These are phyloP conservation scores for Simmondsia chinensis DNA, from an alignment of 148 eudicot species.

Conservation along the genomic window DNA sequence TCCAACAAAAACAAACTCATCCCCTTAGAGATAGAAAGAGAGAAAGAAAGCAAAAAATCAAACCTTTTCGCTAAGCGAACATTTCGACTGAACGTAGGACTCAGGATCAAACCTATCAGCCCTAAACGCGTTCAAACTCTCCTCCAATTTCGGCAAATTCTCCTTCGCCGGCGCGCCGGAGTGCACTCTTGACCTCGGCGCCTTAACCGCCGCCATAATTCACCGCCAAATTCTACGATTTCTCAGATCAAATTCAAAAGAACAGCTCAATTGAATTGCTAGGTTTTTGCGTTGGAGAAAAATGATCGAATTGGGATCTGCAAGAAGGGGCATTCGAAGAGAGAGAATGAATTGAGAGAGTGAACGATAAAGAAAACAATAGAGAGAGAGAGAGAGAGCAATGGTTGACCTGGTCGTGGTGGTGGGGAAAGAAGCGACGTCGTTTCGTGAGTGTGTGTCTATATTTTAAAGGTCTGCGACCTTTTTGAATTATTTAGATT, in stretches of 20 bases:
- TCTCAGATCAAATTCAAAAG: constrained; percentile 3
- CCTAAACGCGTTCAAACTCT: constrained; percentile 73
- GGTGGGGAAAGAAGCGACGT: too few relatives aligned
- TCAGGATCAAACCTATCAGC: constrained; percentile 79
- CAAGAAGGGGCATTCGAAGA: background rate
- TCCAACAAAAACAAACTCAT: too few relatives aligned
- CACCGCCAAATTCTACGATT: background rate
- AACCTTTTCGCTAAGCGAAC: constrained; percentile 85
- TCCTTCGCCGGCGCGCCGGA: constrained; percentile 45
- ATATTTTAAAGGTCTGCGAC: too few relatives aligned
- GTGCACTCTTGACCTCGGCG: constrained; percentile 52
- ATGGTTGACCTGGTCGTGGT: too few relatives aligned
- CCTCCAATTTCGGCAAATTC: constrained; percentile 64
- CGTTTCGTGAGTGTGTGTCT: too few relatives aligned
- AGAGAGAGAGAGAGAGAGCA: too few relatives aligned
- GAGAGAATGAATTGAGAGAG: too few relatives aligned
- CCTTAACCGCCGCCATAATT: constrained; percentile 61
- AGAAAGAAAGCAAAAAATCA: background rate
- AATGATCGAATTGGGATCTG: constrained; percentile 3
- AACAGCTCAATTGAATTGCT: background rate
- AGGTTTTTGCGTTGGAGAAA: constrained; percentile 2
- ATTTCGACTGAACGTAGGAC: constrained; percentile 69
- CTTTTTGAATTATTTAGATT: too few relatives aligned
- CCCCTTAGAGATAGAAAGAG: background rate
- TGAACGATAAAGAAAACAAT: too few relatives aligned